Conservation (phyloP, 352 stramenopile genomes). For the Achlya hypogyna region DNA sequence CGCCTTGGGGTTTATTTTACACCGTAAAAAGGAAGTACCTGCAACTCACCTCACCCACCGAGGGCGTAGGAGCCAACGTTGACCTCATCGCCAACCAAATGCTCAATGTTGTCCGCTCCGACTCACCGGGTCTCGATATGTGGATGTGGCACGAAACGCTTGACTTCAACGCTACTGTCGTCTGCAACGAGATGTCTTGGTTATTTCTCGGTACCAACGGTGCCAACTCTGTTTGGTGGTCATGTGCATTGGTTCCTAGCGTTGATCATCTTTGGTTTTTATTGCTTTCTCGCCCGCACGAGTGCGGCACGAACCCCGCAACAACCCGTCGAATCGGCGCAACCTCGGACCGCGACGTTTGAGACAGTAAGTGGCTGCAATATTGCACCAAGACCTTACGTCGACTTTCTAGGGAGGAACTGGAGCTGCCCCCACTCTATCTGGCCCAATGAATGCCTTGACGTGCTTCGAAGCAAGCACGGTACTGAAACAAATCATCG, state of each 20-base stretch:
- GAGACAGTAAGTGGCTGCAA: too few relatives aligned
- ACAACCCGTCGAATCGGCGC: too few relatives aligned
- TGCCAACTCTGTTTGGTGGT: background rate
- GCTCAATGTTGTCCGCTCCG: conserved; percentile 12
- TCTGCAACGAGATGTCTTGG: conserved; percentile 14
- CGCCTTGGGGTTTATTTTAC: background rate
- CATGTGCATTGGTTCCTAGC: background rate
- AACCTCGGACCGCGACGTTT: too few relatives aligned
- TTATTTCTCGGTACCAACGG: background rate
- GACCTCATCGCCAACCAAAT: conserved; percentile 11
- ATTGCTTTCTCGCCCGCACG: too few relatives aligned
- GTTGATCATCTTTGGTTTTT: background rate
- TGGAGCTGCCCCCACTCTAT: background rate
- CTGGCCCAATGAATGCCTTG: background rate
- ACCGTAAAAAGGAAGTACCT: background rate
- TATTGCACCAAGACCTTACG: too few relatives aligned
- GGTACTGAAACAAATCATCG: background rate
- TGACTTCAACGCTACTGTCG: conserved; percentile 10
- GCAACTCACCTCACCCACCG: too few relatives aligned
- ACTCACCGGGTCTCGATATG: conserved; percentile 10
- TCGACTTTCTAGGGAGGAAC: background rate
- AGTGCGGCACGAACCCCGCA: too few relatives aligned
- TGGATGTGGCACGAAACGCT: conserved; percentile 18
- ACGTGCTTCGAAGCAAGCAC: conserved; percentile 16
- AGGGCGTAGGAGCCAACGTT: background rate